Percentiles rank a stretch among this genome's conserved stretches.
Conservation (phyloP, 2,329 filamentous ascomycete species). For the Pestalotiopsis fici region DNA sequence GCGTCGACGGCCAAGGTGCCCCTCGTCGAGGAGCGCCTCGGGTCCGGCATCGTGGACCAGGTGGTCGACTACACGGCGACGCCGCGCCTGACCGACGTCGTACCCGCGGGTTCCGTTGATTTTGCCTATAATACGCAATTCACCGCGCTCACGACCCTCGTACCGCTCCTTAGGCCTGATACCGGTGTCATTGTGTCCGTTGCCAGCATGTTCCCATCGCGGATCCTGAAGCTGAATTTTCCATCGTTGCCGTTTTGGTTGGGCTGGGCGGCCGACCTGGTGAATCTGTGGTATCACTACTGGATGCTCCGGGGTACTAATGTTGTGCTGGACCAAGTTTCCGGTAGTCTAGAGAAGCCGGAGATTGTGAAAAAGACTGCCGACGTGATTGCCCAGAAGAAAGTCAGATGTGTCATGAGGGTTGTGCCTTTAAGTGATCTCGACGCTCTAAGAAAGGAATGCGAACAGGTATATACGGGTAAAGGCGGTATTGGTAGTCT, state of each 20-base stretch:
- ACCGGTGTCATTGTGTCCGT: slow-evolving; percentile 44
- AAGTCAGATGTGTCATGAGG: slow-evolving; percentile 43
- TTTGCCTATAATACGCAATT: slow-evolving; percentile 51
- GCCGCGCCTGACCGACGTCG: slow-evolving; percentile 33
- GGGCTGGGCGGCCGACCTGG: slow-evolving; percentile 33
- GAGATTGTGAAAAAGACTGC: slow-evolving; percentile 44
- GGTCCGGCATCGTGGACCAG: slow-evolving; percentile 46
- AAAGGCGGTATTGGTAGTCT: slow-evolving; percentile 46
- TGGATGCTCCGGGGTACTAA: slow-evolving; percentile 45
- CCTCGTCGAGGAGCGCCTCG: slow-evolving; percentile 39
- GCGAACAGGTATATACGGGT: slow-evolving; percentile 37
- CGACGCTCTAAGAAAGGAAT: slow-evolving; percentile 39
- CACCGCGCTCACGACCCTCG: slow-evolving; percentile 31
- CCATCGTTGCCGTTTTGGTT: slow-evolving; percentile 36
- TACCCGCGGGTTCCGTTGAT: slow-evolving; percentile 46
- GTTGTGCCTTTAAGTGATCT: slow-evolving; percentile 43
- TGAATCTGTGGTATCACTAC: slow-evolving; percentile 37
- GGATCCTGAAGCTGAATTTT: slow-evolving; percentile 28
- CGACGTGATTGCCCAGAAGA: slow-evolving; percentile 40
- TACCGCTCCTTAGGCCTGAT: slow-evolving; percentile 38
- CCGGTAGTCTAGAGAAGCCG: slow-evolving; percentile 39
- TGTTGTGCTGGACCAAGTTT: slow-evolving; percentile 45
- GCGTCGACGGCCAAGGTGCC: slow-evolving; percentile 53
- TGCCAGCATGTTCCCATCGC: slow-evolving; percentile 34
- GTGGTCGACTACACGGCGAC: slow-evolving; percentile 51